Evolutionary conservation across 2,329 filamentous ascomycete species (phyloP).

Genomic region (Colletotrichum gigasporum): DNA sequence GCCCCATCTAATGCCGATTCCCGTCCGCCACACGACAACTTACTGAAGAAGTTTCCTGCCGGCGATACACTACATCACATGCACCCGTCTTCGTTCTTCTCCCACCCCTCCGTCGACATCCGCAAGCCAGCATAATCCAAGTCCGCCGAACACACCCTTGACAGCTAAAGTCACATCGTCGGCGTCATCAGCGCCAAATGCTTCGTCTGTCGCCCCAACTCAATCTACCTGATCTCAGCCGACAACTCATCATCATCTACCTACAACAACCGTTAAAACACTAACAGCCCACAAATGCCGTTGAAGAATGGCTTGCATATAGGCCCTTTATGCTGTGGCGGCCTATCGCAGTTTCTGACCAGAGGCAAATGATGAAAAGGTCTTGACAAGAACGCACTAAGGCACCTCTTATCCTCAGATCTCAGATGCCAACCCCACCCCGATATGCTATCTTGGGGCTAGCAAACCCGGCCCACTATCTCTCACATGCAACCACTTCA

Average conservation of each 20-base stretch:
- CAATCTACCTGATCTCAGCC: not conserved
- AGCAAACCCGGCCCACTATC: not conserved
- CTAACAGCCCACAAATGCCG: too few relatives aligned
- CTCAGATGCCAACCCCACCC: conserved; percentile 12
- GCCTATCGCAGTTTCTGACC: too few relatives aligned
- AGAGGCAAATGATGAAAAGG: too few relatives aligned
- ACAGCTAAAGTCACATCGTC: not conserved
- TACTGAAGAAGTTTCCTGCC: too few relatives aligned
- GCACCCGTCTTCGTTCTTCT: not conserved
- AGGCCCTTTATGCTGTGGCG: too few relatives aligned
- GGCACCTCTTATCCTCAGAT: not conserved
- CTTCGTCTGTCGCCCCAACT: not conserved
- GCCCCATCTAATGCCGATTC: not conserved
- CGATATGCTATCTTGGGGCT: not conserved
- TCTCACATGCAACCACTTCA: not conserved
- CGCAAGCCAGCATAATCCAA: not conserved
- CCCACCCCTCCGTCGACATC: not conserved
- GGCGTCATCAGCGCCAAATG: not conserved
- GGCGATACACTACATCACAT: not conserved
- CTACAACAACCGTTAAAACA: not conserved
- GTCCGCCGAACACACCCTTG: not conserved
- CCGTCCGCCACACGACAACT: too few relatives aligned
- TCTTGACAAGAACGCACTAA: not conserved
- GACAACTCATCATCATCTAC: not conserved
- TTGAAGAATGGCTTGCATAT: too few relatives aligned